Percentiles rank a stretch among this genome's conserved stretches.
These are phyloP conservation scores for Aphanomyces stellatus DNA, from an alignment of 352 stramenopile species.

Conservation along the genomic window DNA sequence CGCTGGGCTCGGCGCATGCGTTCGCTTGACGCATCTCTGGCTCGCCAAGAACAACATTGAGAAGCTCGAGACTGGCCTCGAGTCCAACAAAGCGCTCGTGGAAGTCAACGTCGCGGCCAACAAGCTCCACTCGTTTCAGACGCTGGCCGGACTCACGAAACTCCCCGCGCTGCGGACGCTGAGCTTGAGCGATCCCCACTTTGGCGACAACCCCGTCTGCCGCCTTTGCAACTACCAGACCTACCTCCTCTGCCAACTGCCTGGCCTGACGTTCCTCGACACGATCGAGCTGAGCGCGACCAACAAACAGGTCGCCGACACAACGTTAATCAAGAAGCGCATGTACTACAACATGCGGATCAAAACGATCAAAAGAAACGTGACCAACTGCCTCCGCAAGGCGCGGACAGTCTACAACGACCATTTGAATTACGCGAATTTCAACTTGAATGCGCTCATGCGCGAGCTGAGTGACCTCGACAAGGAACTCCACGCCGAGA, in stretches of 20 bases:
- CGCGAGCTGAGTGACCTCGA: slow-evolving; percentile 27
- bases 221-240: slow-evolving; percentile 90
- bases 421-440: slow-evolving; percentile 25
- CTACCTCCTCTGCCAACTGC: slow-evolving; percentile 84
- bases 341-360: slow-evolving; percentile 95
- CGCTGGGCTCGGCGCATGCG: slow-evolving; percentile 40
- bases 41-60: slow-evolving; percentile 63
- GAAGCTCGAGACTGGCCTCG: slow-evolving; percentile 50
- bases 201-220: slow-evolving; percentile 86
- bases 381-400: slow-evolving; percentile 40
- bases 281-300: slow-evolving; percentile 62
- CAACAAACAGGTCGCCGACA: slow-evolving; percentile 82
- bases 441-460: slow-evolving; percentile 28
- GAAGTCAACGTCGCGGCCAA: slow-evolving; percentile 87
- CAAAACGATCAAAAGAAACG: slow-evolving; percentile 81
- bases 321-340: slow-evolving; percentile 91
- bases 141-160: slow-evolving; percentile 57
- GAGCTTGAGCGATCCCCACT: slow-evolving; percentile 80
- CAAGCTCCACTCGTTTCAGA: slow-evolving; percentile 78
- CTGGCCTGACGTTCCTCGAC: slow-evolving; percentile 52
- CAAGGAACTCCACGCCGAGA: slow-evolving; percentile 44
- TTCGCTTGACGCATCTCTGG: slow-evolving; percentile 60
- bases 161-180: slow-evolving; percentile 57
- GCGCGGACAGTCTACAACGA: slow-evolving; percentile 24
- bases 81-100: slow-evolving; percentile 38